Conservation (phyloP, 805 yeast genomes). For the Saccharomycopsis sp. region DNA sequence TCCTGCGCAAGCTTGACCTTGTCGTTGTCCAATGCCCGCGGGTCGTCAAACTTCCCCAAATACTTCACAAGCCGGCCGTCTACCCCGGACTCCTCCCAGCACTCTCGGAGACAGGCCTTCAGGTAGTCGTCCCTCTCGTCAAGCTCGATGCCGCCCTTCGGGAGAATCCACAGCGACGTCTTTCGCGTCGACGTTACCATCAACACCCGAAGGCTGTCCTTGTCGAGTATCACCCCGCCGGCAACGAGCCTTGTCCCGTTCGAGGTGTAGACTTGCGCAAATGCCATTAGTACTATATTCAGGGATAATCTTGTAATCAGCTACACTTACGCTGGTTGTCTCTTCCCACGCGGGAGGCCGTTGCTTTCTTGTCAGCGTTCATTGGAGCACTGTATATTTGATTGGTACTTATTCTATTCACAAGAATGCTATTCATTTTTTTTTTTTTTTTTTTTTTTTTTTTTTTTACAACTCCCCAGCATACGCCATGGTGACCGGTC, state of each 20-base stretch:
- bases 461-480: slow-evolving; percentile 26
- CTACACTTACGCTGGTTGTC: slow-evolving; percentile 44
- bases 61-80: slow-evolving; percentile 48
- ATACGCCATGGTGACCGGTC: slow-evolving; percentile 43
- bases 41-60: slow-evolving; percentile 62
- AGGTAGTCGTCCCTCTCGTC: slow-evolving; percentile 52
- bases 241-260: slow-evolving; percentile 82
- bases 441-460: background rate
- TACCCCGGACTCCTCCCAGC: slow-evolving; percentile 98
- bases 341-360: slow-evolving; percentile 46
- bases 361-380: background rate
- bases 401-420: background rate
- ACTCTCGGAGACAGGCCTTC: slow-evolving; percentile 68
- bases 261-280: slow-evolving; percentile 1
- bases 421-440: background rate
- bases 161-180: slow-evolving; percentile 72
- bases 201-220: slow-evolving; percentile 50
- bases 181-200: slow-evolving; percentile 71
- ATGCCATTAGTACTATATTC: background rate
- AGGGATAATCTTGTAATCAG: background rate
- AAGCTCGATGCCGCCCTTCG: slow-evolving; percentile 89
- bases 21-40: slow-evolving; percentile 32
- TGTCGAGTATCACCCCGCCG: slow-evolving; percentile 73
- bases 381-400: too few species aligned
- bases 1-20: background rate